Evolutionary conservation across 257 asterid genomes (phyloP).

Genomic region (Coffea canephora): DNA sequence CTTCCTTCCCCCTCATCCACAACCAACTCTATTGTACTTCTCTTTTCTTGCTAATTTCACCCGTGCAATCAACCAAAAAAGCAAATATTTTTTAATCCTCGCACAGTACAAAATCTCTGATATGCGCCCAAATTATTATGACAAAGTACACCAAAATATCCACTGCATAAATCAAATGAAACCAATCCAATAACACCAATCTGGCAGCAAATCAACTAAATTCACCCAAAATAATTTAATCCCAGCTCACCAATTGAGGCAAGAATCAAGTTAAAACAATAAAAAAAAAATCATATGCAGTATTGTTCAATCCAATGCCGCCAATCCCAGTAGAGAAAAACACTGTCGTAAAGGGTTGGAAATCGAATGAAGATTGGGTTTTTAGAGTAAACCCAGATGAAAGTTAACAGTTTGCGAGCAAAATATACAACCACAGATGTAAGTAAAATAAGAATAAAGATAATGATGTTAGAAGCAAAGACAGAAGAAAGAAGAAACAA

Average conservation of each 20-base stretch:
- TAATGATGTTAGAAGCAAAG: constrained; percentile 4
- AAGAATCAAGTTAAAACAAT: not conserved
- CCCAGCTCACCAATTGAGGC: constrained; percentile 17
- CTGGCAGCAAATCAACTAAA: constrained; percentile 13
- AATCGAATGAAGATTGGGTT: constrained; percentile 8
- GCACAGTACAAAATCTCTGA: not conserved
- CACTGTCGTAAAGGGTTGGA: not conserved
- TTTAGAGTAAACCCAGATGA: constrained; percentile 17
- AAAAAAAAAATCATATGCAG: not conserved
- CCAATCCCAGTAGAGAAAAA: not conserved
- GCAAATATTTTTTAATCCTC: too few relatives aligned
- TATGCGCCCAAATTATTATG: not conserved
- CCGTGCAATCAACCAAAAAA: not conserved
- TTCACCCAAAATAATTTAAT: not conserved
- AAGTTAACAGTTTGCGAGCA: not conserved
- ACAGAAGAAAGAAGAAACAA: not conserved
- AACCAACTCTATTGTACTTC: not conserved
- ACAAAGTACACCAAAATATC: constrained; percentile 6
- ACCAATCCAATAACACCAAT: not conserved
- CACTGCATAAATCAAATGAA: constrained; percentile 3
- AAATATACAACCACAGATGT: not conserved
- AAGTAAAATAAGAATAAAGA: not conserved
- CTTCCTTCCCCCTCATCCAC: constrained; percentile 20
- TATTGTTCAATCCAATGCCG: not conserved
- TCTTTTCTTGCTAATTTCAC: not conserved